Evolutionary conservation across 73 alveolate species (phyloP), one percentile per base, ranked within the genome.

Genomic region (Paramecium octaurelia): DNA sequence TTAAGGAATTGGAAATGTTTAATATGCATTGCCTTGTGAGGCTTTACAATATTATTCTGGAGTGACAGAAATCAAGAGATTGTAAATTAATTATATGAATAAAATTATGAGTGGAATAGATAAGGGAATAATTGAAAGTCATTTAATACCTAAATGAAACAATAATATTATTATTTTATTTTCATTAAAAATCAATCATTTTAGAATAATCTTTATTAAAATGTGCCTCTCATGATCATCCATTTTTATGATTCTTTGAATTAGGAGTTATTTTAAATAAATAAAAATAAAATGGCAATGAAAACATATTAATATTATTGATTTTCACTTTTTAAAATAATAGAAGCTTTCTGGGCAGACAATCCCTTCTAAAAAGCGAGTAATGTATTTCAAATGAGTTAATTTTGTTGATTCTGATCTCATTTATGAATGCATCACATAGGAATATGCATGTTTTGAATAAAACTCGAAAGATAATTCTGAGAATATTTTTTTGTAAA

Each of bases 321-420:
- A 64, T 87, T 57, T 31, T 64, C 84, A 64, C 27, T 64, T 64
- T 24, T 87, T 87, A 77, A 87, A 87, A 77, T 87, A 87, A 38
- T 87, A 87, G 88, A 87, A 87, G 71, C 88, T 87, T n/a, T 73
- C 93, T 18, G 93, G 93, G 23, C 64, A 54, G n/a, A 87, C 93
- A 36, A 87, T 87, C 3, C 93, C 93, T 87, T 87, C 93, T 34
- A 87, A 60, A 77, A 87, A 87, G 24, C 93, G 57, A 77, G 88
- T 64, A 10, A 87, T 87, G 58, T 87, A 87, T 64, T 87, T 87
- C 10, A 87, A 27, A 68, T 87, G 93, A 35, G 93, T 87, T 68
- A 48, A 43, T 64, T 77, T 73, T 14, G 93, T 87, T 23, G 64
- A 54, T 34, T 87, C 93, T n/a, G 93, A 87, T 87, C 93, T 87